phyloP scores from a whole-genome alignment of 2,329 filamentous ascomycete genomes.

The Colletotrichum tropicicola region DNA sequence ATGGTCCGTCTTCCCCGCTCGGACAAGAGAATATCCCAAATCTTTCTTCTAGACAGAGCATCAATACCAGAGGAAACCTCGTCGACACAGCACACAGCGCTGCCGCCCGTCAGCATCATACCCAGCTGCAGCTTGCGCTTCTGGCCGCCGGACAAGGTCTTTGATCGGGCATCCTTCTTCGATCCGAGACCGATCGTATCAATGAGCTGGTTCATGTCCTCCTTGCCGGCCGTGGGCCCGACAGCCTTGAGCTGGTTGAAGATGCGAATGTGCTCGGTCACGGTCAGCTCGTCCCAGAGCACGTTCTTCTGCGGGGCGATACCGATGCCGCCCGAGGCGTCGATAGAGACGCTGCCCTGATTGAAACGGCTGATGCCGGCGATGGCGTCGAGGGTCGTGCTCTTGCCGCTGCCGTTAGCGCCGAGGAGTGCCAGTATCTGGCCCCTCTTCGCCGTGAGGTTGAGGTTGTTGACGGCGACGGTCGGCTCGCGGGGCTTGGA shows the following conservation, averaged over 20 bases:
- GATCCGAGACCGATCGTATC: constrained; percentile 70
- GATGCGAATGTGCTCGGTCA: constrained; percentile 74
- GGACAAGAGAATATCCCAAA: constrained; percentile 69
- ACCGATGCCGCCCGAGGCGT: constrained; percentile 76
- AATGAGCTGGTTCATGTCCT: constrained; percentile 57
- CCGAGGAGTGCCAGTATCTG: constrained; percentile 84
- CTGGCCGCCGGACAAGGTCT: constrained; percentile 77
- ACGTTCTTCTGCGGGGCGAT: constrained; percentile 82
- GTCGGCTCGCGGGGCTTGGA: constrained; percentile 68
- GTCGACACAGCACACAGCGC: constrained; percentile 76
- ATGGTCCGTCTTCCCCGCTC: constrained; percentile 74
- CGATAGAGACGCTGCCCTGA: constrained; percentile 72
- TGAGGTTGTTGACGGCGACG: constrained; percentile 78
- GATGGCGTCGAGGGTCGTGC: constrained; percentile 60
- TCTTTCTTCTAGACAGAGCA: constrained; percentile 66
- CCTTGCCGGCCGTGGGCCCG: constrained; percentile 52
- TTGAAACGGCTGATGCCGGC: constrained; percentile 50
- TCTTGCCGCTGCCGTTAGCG: constrained; percentile 81
- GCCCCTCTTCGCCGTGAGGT: constrained; percentile 75
- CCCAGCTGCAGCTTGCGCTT: constrained; percentile 81
- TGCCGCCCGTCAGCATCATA: constrained; percentile 82
- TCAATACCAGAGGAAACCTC: constrained; percentile 80
- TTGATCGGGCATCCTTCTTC: constrained; percentile 68
- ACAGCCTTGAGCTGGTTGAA: constrained; percentile 75
- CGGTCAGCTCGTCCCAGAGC: constrained; percentile 77